Base-by-base conservation (phyloP, 208 protist genomes). In the Acanthamoeba royreba region DNA sequence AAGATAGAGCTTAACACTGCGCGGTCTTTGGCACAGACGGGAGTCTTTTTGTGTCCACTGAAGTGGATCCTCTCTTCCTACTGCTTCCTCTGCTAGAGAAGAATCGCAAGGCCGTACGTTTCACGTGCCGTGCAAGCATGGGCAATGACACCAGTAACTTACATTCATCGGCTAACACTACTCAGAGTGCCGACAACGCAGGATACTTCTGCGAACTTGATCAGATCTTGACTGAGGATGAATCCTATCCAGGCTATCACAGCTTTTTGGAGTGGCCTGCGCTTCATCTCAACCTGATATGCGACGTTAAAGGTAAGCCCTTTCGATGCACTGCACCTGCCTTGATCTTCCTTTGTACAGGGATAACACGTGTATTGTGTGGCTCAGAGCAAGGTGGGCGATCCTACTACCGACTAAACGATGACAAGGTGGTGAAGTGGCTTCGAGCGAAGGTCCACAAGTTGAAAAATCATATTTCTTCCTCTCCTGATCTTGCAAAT, bases 21-120 rank as follows among this genome's bases (percentile, higher is more conserved):
- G n/a, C n/a, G n/a, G n/a, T 55, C 19, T 55, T 19, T 19, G 9
- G 49, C 49, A 13, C 81, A 88, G 81, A 88, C 42, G 81, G 81
- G 17, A 88, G 46, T 43, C 81, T 88, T 28, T 88, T 66, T 33
- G 61, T 88, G 4, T 19, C 81, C 81, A 88, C 81, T 5, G 31
- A 33, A 17, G 47, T 88, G 4, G 81, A 88, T 61, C 81, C 81
- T 4, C 52, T 88, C 45, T 88, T 88, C 52, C 22, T 88, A 13
- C 81, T 88, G 33, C 47, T 88, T n/a, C 81, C 81, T 63, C 46
- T 88, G 0, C 22, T 88, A 17, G 81, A 88, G 25, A 88, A 88
- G 52, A 88, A 88, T 31, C 45, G 81, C 7, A 88, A 88, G 33
- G 13, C 53, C 35, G 81, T 88, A 88, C 42, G 9, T n/a, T 25